Conservation (phyloP, 2,329 filamentous ascomycete genomes). For the Biscogniauxia mediterranea region DNA sequence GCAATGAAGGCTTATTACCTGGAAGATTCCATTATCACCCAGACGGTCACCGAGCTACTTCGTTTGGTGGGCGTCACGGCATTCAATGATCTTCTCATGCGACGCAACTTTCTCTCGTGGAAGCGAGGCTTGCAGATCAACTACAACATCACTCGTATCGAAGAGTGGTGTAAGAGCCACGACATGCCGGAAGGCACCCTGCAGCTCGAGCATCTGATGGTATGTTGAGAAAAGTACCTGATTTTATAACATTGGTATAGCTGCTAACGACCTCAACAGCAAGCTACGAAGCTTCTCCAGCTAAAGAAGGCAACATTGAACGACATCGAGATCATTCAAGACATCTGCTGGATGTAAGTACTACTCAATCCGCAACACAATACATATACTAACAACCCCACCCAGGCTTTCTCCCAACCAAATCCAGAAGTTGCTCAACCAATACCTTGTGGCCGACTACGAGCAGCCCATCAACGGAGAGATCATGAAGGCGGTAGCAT, state of each 20-base stretch:
- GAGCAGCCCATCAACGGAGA: slow-evolving; percentile 99
- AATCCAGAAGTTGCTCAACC: slow-evolving; percentile 97
- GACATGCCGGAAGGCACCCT: slow-evolving; percentile 98
- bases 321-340: slow-evolving; percentile 99
- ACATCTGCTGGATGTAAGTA: slow-evolving; percentile 99
- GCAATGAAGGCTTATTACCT: slow-evolving; percentile 99
- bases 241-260: neutral
- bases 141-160: slow-evolving; percentile 98
- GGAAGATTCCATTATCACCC: slow-evolving; percentile 92
- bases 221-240: slow-evolving; percentile 40
- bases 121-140: slow-evolving; percentile 99
- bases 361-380: neutral
- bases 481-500: slow-evolving; percentile 99
- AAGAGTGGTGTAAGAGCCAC: slow-evolving; percentile 99
- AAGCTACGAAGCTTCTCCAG: slow-evolving; percentile 97
- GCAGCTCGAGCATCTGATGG: slow-evolving; percentile 97
- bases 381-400: slow-evolving; percentile 15
- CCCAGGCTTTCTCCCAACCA: slow-evolving; percentile 91
- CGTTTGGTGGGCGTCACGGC: slow-evolving; percentile 93
- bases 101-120: slow-evolving; percentile 97
- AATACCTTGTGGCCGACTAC: slow-evolving; percentile 97
- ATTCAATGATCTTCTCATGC: slow-evolving; percentile 97
- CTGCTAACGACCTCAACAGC: slow-evolving; percentile 48
- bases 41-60: slow-evolving; percentile 91
- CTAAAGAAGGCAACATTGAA: slow-evolving; percentile 98